phyloP scores from a whole-genome alignment of 1,284 basidiomycete species.

The Sphagnurus paluster region DNA sequence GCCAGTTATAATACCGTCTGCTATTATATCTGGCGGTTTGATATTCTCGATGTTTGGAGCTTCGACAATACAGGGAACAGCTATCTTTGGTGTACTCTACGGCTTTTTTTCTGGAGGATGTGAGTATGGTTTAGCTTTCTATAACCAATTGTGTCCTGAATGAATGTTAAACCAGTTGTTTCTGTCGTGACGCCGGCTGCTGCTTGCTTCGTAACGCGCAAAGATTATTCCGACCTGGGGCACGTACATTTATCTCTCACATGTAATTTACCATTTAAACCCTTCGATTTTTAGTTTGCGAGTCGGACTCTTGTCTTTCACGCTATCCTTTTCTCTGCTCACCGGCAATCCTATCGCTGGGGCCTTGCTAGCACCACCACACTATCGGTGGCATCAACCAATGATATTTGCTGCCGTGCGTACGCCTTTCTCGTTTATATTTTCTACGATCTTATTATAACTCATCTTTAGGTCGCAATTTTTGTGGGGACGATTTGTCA shows the following conservation, averaged over 20 bases:
- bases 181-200: slow-evolving; percentile 43
- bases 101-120: slow-evolving; percentile 51
- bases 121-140: slow-evolving; percentile 22
- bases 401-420: slow-evolving; percentile 44
- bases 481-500: slow-evolving; percentile 29
- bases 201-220: slow-evolving; percentile 36
- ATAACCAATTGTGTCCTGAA: not conserved
- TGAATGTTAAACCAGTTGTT: slow-evolving; percentile 29
- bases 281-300: slow-evolving; percentile 29
- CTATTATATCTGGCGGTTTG: slow-evolving; percentile 35
- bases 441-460: not conserved
- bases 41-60: slow-evolving; percentile 46
- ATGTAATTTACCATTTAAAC: not conserved
- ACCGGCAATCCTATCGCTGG: slow-evolving; percentile 50
- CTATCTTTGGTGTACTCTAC: slow-evolving; percentile 43
- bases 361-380: slow-evolving; percentile 36
- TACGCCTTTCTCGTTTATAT: slow-evolving; percentile 5
- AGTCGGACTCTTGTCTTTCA: slow-evolving; percentile 41
- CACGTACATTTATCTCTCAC: slow-evolving; percentile 19
- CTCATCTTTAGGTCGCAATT: slow-evolving; percentile 26
- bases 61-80: slow-evolving; percentile 34
- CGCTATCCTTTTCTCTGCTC: slow-evolving; percentile 40
- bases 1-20: slow-evolving; percentile 40
- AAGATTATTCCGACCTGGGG: slow-evolving; percentile 45
- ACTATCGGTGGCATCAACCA: slow-evolving; percentile 41